phyloP scores from a whole-genome alignment of 768 basidiomycete genomes.

The Suillus spraguei region DNA sequence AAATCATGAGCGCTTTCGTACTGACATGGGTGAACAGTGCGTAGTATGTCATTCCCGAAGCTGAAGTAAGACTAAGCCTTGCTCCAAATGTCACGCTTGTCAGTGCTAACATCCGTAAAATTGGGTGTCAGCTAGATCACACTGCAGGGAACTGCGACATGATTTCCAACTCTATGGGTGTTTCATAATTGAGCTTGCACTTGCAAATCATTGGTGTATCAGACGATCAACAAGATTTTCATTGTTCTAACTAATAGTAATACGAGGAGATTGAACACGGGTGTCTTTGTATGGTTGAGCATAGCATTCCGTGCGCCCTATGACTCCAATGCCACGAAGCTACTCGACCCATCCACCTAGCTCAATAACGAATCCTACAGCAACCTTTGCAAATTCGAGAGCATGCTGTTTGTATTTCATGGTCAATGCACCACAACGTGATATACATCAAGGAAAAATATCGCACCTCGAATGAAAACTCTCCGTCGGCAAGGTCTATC shows the following conservation, averaged over 20 bases:
- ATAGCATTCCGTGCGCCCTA: not conserved
- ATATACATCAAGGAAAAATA: not conserved
- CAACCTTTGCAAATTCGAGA: conserved; percentile 62
- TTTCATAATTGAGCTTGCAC: too few relatives aligned
- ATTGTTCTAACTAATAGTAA: not conserved
- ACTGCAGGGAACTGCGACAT: not conserved
- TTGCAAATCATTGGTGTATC: not conserved
- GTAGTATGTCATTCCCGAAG: too few relatives aligned
- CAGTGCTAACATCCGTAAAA: too few relatives aligned
- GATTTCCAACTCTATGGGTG: not conserved
- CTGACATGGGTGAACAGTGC: too few relatives aligned
- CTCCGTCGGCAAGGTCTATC: conserved; percentile 32
- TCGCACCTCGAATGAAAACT: conserved; percentile 44
- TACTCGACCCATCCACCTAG: conserved; percentile 32
- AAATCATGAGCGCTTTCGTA: too few relatives aligned
- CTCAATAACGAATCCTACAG: conserved; percentile 59
- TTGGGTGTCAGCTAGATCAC: too few relatives aligned
- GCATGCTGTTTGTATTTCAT: conserved; percentile 51
- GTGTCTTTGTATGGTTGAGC: not conserved
- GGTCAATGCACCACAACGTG: not conserved
- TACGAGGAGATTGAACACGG: not conserved
- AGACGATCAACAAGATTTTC: not conserved
- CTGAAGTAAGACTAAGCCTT: too few relatives aligned
- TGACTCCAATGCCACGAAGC: not conserved
- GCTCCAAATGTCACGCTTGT: too few relatives aligned